Conservation (phyloP, 1,284 basidiomycete species). For the Coniferiporia weirii region DNA sequence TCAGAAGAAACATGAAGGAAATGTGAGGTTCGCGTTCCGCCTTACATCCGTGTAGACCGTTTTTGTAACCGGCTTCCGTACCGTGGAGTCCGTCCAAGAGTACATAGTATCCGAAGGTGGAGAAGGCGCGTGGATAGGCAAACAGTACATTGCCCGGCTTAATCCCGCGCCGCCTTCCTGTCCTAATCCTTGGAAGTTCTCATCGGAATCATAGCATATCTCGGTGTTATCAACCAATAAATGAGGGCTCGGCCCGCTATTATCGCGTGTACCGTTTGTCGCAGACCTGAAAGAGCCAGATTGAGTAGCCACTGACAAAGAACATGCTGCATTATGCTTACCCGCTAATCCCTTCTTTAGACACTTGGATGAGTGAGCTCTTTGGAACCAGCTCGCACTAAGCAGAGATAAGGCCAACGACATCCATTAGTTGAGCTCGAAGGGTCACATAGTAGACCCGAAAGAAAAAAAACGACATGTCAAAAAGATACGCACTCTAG, state of each 20-base stretch:
- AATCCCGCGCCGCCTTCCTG: not conserved
- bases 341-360: not conserved
- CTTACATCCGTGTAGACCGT: not conserved
- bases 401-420: not conserved
- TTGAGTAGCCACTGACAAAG: not conserved
- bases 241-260: not conserved
- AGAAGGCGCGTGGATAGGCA: not conserved
- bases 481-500: slow-evolving; percentile 41
- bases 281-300: not conserved
- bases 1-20: not conserved
- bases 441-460: not conserved
- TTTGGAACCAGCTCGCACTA: not conserved
- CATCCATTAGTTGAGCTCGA: not conserved
- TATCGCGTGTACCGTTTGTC: not conserved
- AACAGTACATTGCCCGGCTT: not conserved
- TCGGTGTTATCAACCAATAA: not conserved
- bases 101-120: not conserved
- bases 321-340: not conserved
- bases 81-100: not conserved
- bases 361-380: not conserved
- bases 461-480: not conserved
- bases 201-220: not conserved
- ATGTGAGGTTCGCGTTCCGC: not conserved
- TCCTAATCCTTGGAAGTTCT: not conserved
- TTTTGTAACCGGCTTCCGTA: not conserved